Percentiles rank a stretch among this genome's conserved stretches.
phyloP scores from a whole-genome alignment of 345 rosid species.

The Linum trigynum region DNA sequence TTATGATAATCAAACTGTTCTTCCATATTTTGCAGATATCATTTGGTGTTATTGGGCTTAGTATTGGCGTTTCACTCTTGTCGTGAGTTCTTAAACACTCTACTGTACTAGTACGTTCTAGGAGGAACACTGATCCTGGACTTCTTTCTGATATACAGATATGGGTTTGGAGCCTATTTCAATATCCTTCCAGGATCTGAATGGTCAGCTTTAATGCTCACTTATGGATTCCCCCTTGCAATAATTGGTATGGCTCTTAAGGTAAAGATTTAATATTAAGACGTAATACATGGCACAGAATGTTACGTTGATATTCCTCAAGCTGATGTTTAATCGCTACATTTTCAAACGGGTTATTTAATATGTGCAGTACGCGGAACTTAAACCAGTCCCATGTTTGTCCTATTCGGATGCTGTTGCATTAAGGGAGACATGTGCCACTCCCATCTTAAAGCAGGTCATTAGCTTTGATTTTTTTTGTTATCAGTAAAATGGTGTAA shows the following conservation, averaged over 20 bases:
- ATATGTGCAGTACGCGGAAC: conserved; percentile 80
- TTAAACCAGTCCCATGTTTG: conserved; percentile 90
- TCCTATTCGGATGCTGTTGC: conserved; percentile 65
- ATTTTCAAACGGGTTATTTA: not conserved
- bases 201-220: conserved; percentile 93
- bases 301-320: not conserved
- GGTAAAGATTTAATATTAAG: conserved; percentile 28
- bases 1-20: not conserved
- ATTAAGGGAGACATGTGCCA: conserved; percentile 63
- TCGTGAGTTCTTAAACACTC: not conserved
- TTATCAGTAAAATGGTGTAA: no score
- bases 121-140: conserved; percentile 5
- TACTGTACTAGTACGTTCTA: not conserved
- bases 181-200: conserved; percentile 92
- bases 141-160: conserved; percentile 35
- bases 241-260: conserved; percentile 97
- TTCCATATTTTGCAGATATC: not conserved
- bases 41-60: not conserved
- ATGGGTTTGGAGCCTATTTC: conserved; percentile 93
- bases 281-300: no score
- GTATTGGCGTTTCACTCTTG: not conserved
- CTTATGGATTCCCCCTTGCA: conserved; percentile 96
- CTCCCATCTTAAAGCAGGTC: conserved; percentile 91
- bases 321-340: not conserved
- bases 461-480: not conserved